Percentiles rank a stretch among this genome's conserved stretches.
Evolutionary conservation across 768 basidiomycete species (phyloP).

Genomic region (Coprinellus micaceus): DNA sequence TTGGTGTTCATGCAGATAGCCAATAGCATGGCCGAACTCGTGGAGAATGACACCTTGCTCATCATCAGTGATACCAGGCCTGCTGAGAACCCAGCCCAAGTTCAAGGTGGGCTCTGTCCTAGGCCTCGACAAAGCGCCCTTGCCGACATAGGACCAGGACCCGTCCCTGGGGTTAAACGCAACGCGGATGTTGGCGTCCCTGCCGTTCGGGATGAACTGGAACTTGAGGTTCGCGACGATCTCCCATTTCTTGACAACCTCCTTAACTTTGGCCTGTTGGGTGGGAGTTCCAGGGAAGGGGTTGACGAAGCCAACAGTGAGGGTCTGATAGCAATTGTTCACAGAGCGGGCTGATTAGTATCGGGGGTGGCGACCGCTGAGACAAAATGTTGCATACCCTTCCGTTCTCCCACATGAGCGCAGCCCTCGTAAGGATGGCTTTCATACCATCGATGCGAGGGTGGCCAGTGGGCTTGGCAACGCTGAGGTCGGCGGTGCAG

Average conservation of each 20-base stretch:
- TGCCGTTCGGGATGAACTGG: not conserved
- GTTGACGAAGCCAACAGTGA: constrained; percentile 5
- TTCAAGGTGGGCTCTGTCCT: constrained; percentile 11
- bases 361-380: too few species aligned
- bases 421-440: constrained; percentile 3
- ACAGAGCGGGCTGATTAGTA: too few species aligned
- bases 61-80: not conserved
- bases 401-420: constrained; percentile 7
- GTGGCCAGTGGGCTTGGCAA: not conserved
- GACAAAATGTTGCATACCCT: too few species aligned
- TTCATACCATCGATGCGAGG: constrained; percentile 2
- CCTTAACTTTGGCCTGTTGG: constrained; percentile 12
- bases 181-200: constrained; percentile 3
- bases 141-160: constrained; percentile 17
- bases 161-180: too few species aligned
- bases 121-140: constrained; percentile 1
- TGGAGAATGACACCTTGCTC: constrained; percentile 17
- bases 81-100: constrained; percentile 12
- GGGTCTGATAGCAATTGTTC: too few species aligned
- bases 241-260: constrained; percentile 16
- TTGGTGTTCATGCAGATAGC: constrained; percentile 19
- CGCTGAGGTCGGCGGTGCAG: not conserved
- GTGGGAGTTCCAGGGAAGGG: not conserved
- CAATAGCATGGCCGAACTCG: constrained; percentile 19
- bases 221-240: constrained; percentile 16